Evolutionary conservation across 352 stramenopile genomes (phyloP).

Genomic region (Thalassiosira ordinaria): DNA sequence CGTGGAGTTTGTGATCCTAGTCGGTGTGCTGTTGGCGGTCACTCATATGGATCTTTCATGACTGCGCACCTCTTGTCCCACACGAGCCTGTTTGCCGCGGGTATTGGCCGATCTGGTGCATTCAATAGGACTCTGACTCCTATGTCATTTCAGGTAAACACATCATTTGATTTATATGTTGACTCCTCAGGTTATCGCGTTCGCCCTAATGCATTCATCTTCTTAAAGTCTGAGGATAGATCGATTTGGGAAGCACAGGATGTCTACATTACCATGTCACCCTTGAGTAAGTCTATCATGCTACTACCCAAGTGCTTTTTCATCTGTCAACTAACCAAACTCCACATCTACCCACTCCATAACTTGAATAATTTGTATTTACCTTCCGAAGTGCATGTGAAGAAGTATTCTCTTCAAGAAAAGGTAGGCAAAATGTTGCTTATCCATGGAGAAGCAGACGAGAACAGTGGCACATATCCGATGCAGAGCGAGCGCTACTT

Average conservation of each 20-base stretch:
- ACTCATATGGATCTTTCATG: conserved; percentile 65
- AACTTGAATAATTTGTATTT: no score
- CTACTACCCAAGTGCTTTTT: no score
- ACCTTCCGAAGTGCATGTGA: conserved; percentile 53
- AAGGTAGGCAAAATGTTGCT: conserved; percentile 55
- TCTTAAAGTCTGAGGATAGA: conserved; percentile 40
- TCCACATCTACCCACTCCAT: no score
- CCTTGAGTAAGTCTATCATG: conserved; percentile 38
- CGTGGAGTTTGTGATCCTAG: conserved; percentile 53
- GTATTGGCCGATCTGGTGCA: conserved; percentile 54
- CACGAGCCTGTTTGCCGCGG: conserved; percentile 54
- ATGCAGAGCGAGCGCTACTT: conserved; percentile 62
- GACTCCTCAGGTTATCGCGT: no score
- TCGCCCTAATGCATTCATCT: background rate
- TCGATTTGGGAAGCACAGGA: conserved; percentile 56
- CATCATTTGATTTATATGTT: background rate
- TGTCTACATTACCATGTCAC: conserved; percentile 61
- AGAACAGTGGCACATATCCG: conserved; percentile 52
- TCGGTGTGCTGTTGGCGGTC: conserved; percentile 55
- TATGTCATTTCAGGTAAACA: conserved; percentile 57
- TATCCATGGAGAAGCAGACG: conserved; percentile 59
- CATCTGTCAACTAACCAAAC: no score
- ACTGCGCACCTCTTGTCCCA: conserved; percentile 60
- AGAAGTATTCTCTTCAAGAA: conserved; percentile 51
- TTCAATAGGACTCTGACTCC: conserved; percentile 62